A percentile compares a stretch with the other conserved stretches of the same genome.
These are phyloP conservation scores for Mucor piriformis DNA, from an alignment of 371 early-diverging fungal genomes.

Conservation along the genomic window DNA sequence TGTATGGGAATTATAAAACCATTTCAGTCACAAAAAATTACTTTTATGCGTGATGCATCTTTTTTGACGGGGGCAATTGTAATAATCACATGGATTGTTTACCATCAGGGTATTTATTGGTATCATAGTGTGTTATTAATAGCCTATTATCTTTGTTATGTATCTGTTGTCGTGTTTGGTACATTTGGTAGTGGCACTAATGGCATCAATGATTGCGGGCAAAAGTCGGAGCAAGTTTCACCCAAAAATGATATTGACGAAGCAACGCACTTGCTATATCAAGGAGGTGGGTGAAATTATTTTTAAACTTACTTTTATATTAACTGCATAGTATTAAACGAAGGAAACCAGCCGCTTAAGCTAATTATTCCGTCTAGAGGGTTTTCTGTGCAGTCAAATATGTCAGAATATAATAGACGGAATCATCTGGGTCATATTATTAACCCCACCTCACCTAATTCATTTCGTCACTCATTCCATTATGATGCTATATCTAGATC, in stretches of 20 bases:
- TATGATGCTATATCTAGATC: slow-evolving; percentile 33
- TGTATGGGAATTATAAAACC: slow-evolving; percentile 71
- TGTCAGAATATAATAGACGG: slow-evolving; percentile 20
- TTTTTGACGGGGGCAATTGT: slow-evolving; percentile 72
- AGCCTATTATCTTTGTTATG: slow-evolving; percentile 59
- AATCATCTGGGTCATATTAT: slow-evolving; percentile 40
- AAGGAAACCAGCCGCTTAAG: slow-evolving; percentile 25
- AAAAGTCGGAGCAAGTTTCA: neutral
- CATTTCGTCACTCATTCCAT: slow-evolving; percentile 28
- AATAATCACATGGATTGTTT: slow-evolving; percentile 61
- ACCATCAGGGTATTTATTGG: slow-evolving; percentile 64
- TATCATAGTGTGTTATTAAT: slow-evolving; percentile 62
- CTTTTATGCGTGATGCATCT: slow-evolving; percentile 72
- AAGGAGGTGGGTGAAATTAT: neutral
- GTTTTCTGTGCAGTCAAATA: slow-evolving; percentile 20
- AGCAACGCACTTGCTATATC: slow-evolving; percentile 3
- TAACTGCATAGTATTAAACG: neutral
- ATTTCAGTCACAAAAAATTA: slow-evolving; percentile 64
- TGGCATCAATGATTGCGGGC: neutral
- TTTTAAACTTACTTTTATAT: neutral
- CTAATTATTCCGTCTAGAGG: slow-evolving; percentile 35
- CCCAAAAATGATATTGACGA: neutral
- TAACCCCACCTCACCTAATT: slow-evolving; percentile 35
- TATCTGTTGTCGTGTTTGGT: slow-evolving; percentile 49
- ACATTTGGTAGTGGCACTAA: slow-evolving; percentile 12